Evolutionary conservation across 352 stramenopile species (phyloP).

Genomic region (Phytophthora crassamura): DNA sequence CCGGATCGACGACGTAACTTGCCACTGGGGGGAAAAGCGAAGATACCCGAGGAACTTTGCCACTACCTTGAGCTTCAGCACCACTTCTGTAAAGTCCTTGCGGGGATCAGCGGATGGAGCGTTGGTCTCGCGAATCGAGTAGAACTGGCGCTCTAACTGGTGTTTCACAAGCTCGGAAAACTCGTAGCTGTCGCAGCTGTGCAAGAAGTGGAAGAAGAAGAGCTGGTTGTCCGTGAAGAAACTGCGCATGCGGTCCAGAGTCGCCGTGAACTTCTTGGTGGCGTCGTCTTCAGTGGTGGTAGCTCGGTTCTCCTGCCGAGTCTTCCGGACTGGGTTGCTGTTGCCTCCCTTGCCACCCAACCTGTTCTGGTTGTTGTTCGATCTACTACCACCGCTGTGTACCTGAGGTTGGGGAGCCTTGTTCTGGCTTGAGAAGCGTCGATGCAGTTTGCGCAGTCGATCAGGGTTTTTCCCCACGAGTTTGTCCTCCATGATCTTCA

Average conservation of each 20-base stretch:
- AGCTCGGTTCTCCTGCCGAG: conserved; percentile 8
- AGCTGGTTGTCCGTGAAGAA: conserved; percentile 75
- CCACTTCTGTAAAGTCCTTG: conserved; percentile 66
- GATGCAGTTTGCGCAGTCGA: conserved; percentile 70
- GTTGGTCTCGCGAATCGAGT: conserved; percentile 29
- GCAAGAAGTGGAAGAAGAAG: conserved; percentile 80
- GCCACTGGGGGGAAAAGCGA: conserved; percentile 68
- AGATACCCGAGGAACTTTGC: conserved; percentile 76
- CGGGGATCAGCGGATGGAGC: conserved; percentile 40
- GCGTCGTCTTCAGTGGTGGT: conserved; percentile 14
- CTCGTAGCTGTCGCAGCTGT: conserved; percentile 67
- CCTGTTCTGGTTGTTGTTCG: conserved; percentile 12
- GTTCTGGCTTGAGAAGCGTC: conserved; percentile 68
- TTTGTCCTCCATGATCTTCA: conserved; percentile 76
- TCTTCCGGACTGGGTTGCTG: conserved; percentile 12
- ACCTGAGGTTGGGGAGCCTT: conserved; percentile 20
- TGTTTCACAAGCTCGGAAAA: conserved; percentile 69
- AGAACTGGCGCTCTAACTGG: conserved; percentile 61
- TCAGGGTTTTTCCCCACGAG: conserved; percentile 72
- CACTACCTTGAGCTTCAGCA: conserved; percentile 68
- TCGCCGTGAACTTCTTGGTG: conserved; percentile 31
- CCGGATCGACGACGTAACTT: conserved; percentile 46
- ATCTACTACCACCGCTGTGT: background rate
- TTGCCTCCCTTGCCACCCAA: conserved; percentile 16
- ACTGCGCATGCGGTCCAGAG: conserved; percentile 40